Evolutionary conservation across 331 rosid genomes (phyloP), one percentile per base, ranked within the genome.

Genomic region (Rhamnella rubrinervis): DNA sequence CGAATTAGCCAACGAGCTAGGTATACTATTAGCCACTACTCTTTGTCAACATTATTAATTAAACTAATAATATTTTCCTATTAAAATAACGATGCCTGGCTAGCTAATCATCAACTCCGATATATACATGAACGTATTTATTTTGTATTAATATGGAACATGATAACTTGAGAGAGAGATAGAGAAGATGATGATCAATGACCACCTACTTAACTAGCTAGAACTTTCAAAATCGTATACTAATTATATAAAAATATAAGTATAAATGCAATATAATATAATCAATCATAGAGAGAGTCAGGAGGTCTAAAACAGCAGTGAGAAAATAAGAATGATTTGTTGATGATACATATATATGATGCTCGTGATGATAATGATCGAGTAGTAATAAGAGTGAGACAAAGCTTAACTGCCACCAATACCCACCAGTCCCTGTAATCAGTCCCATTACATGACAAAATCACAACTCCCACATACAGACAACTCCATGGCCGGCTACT

Each of bases 401-500:
- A 44, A 44, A 44, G 49, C 49, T 44, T 64, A 71, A 74, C 85
- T 78, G 82, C 77, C 65, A 72, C 70, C 85, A 77, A 87, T 80
- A 73, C 66, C 71, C 50, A 31, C 35, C 5, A 31, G 35, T 74
- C 56, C 71, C 76, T 47, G 68, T 67, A 37, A 56, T 69, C 51
- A 37, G 60, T 69, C 51, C 65, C 88, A 80, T 18, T 74, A 84
- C 50, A 82, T 20, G 89, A 82, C 97, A 90, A 93, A 84, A 71
- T 71, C 86, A 59, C 91, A 86, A 85, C 96, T 65, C 83, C 83
- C 86, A 57, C 61, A 66, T 63, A 39, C 56, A 20, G 83, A 90
- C 98, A 90, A 88, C 14, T 6, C 72, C 39, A 53, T 73, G 96
- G 98, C 98, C 96, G 97, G 92, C 97, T 70, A 71, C 75, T 83